Base-by-base conservation (phyloP, 2,329 filamentous ascomycete species). In the Erysiphe pulchra region DNA sequence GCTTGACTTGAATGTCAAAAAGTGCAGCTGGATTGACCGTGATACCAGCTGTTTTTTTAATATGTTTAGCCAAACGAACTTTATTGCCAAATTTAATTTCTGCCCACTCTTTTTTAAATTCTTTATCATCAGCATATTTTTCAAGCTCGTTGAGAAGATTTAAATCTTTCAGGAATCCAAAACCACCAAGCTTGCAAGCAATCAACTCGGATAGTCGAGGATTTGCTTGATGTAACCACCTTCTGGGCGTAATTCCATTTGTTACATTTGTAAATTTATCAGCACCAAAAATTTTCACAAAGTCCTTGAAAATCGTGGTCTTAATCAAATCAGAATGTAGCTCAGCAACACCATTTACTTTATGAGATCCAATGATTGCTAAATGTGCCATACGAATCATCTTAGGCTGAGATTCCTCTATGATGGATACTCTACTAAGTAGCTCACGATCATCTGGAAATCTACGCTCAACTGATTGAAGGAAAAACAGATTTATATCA, bases 201-300 rank as follows among this genome's bases (percentile, higher is more conserved):
- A 98, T 95, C 50, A 98, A 67, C 59, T 86, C 82, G 0, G 87
- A 94, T 30, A 98, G 69, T 47, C 80, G 75, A 11, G 87, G 90
- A 60, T 98, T 98, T 49, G 90, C 90, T 62, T 98, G 90, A 65
- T 98, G 86, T 47, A 98, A 69, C 90, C 90, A 98, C 59, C 90
- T 74, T 56, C 90, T 74, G 11, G 90, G 90, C 0, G 90, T 98
- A 59, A 98, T 92, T 48, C 90, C 90, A 61, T 98, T 98, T 52
- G 90, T 98, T 51, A 98, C 87, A 56, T 98, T 98, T 47, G 83
- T 92, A 63, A 98, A 98, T 62, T 94, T 94, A 69, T 98, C 90
- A 0, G 80, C 79, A 2, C 90, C 90, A 56, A 90, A 98, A 52
- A 98, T 83, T 54, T 75, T 72, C 48, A 98, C 87, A 62, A 98